These are phyloP conservation scores for Penicillium taxi DNA, from an alignment of 495 filamentous ascomycete genomes.

Conservation along the genomic window DNA sequence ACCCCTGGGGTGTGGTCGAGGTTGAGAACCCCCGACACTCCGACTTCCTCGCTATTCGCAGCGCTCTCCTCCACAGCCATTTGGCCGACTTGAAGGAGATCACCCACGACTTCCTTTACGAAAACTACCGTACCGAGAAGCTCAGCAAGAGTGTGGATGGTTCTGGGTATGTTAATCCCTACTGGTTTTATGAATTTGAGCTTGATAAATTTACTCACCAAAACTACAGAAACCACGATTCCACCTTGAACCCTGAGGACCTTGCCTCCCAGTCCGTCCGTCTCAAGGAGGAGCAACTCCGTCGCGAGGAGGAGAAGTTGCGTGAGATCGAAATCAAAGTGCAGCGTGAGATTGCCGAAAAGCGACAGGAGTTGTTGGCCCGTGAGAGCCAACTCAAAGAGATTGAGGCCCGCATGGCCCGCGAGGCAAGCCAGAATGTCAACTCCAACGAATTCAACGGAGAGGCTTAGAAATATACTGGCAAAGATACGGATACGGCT, in stretches of 20 bases:
- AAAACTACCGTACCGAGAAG: conserved; percentile 99
- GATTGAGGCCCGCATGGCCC: conserved; percentile 75
- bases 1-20: conserved; percentile 98
- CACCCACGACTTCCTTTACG: conserved; percentile 98
- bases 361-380: conserved; percentile 94
- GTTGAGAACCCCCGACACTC: conserved; percentile 98
- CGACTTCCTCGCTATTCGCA: conserved; percentile 95
- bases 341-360: conserved; percentile 98
- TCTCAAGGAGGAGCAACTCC: conserved; percentile 97
- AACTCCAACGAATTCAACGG: conserved; percentile 36
- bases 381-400: conserved; percentile 97
- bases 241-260: conserved; percentile 96
- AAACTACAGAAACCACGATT: conserved; percentile 46
- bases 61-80: conserved; percentile 92
- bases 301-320: conserved; percentile 98
- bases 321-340: conserved; percentile 99
- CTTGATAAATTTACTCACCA: conserved; percentile 22
- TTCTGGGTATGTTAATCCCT: conserved; percentile 61
- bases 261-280: conserved; percentile 93
- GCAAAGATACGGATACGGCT: conserved; percentile 23
- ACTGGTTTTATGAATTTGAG: neutral
- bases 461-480: conserved; percentile 37
- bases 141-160: conserved; percentile 98
- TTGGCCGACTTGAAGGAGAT: conserved; percentile 98
- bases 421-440: conserved; percentile 52